Evolutionary conservation across 768 basidiomycete species (phyloP).

Genomic region (Tylopilus rubrobrunneus): DNA sequence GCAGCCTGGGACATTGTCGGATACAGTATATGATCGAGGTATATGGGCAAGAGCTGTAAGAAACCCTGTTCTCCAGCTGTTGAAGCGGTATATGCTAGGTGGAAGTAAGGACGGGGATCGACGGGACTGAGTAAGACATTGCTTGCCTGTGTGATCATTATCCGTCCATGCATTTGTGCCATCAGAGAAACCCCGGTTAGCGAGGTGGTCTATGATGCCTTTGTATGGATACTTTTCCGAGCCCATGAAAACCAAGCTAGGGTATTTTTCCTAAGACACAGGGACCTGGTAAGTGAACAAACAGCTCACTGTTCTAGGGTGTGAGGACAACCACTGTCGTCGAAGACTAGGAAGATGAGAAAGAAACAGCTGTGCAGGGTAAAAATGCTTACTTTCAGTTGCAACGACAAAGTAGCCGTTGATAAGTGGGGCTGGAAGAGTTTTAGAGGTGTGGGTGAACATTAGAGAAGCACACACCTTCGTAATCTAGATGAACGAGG

Average conservation of each 20-base stretch:
- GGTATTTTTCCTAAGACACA: conserved; percentile 1
- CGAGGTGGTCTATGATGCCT: conserved; percentile 90
- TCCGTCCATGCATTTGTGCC: conserved; percentile 98
- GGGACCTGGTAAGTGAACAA: not conserved
- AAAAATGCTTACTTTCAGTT: conserved; percentile 70
- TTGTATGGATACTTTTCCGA: conserved; percentile 95
- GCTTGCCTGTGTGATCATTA: conserved; percentile 69
- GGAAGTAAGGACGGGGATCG: not conserved
- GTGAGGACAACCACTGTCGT: conserved; percentile 94
- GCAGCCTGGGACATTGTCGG: conserved; percentile 90
- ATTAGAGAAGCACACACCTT: conserved; percentile 49
- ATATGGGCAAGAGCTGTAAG: conserved; percentile 80
- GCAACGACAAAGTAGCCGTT: conserved; percentile 88
- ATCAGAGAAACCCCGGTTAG: conserved; percentile 89
- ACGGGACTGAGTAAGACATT: not conserved
- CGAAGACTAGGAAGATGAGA: conserved; percentile 59
- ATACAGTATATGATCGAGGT: conserved; percentile 94
- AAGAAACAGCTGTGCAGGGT: not conserved
- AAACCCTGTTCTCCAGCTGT: conserved; percentile 95
- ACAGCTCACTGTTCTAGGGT: conserved; percentile 85
- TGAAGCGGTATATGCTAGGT: conserved; percentile 80
- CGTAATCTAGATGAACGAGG: conserved; percentile 87
- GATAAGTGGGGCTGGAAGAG: conserved; percentile 68
- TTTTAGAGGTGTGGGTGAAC: conserved; percentile 11
- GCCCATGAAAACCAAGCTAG: conserved; percentile 88